Base-by-base conservation (phyloP, 2,329 filamentous ascomycete species). In the Epichloe festucae region DNA sequence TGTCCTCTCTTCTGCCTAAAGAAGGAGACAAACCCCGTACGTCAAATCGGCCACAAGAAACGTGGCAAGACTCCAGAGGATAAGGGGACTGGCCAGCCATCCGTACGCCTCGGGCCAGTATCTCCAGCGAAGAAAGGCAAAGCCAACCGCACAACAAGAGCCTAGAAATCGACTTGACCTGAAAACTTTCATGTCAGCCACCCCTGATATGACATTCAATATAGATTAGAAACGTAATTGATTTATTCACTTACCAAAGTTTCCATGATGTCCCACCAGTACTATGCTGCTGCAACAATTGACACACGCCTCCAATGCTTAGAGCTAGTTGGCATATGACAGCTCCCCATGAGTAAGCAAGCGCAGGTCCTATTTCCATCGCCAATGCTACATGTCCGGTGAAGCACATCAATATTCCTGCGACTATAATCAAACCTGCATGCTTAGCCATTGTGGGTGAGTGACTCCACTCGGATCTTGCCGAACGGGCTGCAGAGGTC, bases 271-370 rank as follows among this genome's bases (percentile, higher is more conserved):
- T 17, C 17, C 17, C 17, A 17, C 17, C 17, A 17, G 17, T 17
- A 17, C 17, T 17, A 17, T 17, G 17, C 17, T 17, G 17, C 17
- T 17, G 17, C 17, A 17, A 17, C 17, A 17, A 17, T 17, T 17
- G 17, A 17, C 17, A 17, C 17, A 17, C 17, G 17, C 17, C 17
- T 17, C 17, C 17, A 17, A 17, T 17, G 17, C 51, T 56, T 39
- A 56, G 44, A 15, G 49, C 43, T 21, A 56, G 42, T 21, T 56
- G 54, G 43, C 54, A 56, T 12, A 56, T 50, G 34, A 56, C 54
- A 23, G 54, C 54, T 4, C 54, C 53, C 54, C 54, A 56, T 3
- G 54, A 54, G 14, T 56, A 56, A 4, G 54, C 54, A 34, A 54
- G 43, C 10, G 17, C 54, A 14, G 52, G 53, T n/a, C 54, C 54